Base-by-base conservation (phyloP, 2,329 filamentous ascomycete genomes). In the Fusarium decemcellulare region DNA sequence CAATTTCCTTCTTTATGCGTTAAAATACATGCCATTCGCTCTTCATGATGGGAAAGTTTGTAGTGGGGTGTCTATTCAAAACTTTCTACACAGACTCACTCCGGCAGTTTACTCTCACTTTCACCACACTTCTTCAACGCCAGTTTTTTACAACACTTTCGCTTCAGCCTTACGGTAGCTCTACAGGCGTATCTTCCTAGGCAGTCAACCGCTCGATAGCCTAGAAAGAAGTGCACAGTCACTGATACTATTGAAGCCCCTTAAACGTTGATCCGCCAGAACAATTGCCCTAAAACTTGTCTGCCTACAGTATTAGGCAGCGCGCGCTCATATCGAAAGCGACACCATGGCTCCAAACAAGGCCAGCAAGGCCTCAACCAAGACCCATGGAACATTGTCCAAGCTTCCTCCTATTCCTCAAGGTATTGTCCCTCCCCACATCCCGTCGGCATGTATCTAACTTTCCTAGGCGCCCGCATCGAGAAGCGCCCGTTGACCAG, bases 401-500 rank as follows among this genome's bases (percentile, higher is more conserved):
- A 84, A 84, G 70, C 73, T 84, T 0, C 64, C 78, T 15, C 72
- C 74, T 14, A 68, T 84, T 7, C 74, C 80, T 27, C 70, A 79
- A 68, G 79, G 79, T 77, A 73, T 15, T 50, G 5, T 8, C 27
- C 9, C 3, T 23, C n/a, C 15, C 9, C 39, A 9, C 14, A 30
- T 39, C 43, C 39, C 7, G 18, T n/a, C 15, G 10, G 27, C 23
- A 8, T 44, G 12, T 32, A 53, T 53, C 68, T 61, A 53, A 57
- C 15, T 40, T 14, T 16, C 8, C 27, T 65, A 88, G 86, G 85
- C 67, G 77, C 81, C 59, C 85, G 79, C 52, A 73, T 89, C 66
- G 83, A 82, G 54, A 87, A 86, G 72, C 83, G 85, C 9, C 84
- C 86, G 6, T 77, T 85, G 43, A 76, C 77, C 67, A 76, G 81